phyloP scores from a whole-genome alignment of 495 filamentous ascomycete genomes.

The Trichocladium uniseriatum region DNA sequence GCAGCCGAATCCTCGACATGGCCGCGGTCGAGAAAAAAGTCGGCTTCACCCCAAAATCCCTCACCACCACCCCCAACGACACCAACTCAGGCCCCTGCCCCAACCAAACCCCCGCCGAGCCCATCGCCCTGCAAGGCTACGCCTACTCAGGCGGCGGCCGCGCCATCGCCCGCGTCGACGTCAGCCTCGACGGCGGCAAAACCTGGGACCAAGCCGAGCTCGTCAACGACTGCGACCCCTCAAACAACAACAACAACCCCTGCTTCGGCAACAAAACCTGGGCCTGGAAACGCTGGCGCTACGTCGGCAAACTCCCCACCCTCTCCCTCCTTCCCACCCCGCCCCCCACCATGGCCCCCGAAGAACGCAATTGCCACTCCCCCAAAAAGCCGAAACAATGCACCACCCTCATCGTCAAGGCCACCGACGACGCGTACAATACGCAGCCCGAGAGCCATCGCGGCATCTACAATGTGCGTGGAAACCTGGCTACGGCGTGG shows the following conservation, averaged over 20 bases:
- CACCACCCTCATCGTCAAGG: constrained; percentile 46
- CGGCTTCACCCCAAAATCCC: constrained; percentile 8
- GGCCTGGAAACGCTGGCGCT: constrained; percentile 48
- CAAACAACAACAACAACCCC: constrained; percentile 5
- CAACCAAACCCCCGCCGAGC: constrained; percentile 10
- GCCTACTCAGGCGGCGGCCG: constrained; percentile 53
- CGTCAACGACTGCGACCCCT: constrained; percentile 30
- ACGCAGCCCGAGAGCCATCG: constrained; percentile 44
- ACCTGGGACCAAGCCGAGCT: constrained; percentile 46
- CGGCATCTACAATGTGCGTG: constrained; percentile 45
- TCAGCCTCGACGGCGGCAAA: constrained; percentile 45
- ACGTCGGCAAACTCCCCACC: constrained; percentile 18
- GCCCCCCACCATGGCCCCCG: too few relatives aligned
- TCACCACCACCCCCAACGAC: not conserved
- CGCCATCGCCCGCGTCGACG: constrained; percentile 45
- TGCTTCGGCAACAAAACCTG: constrained; percentile 37
- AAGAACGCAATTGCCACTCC: not conserved
- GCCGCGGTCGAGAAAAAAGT: constrained; percentile 13
- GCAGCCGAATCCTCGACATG: constrained; percentile 12
- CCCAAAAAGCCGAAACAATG: constrained; percentile 10
- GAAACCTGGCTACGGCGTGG: constrained; percentile 49
- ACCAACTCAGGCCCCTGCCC: constrained; percentile 1
- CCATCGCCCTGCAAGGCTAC: constrained; percentile 43
- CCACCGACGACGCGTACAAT: constrained; percentile 49
- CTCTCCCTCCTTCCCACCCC: not conserved